Evolutionary conservation across 2,329 filamentous ascomycete genomes (phyloP), one percentile per base, ranked within the genome.

Genomic region (Aspergillus fructus): DNA sequence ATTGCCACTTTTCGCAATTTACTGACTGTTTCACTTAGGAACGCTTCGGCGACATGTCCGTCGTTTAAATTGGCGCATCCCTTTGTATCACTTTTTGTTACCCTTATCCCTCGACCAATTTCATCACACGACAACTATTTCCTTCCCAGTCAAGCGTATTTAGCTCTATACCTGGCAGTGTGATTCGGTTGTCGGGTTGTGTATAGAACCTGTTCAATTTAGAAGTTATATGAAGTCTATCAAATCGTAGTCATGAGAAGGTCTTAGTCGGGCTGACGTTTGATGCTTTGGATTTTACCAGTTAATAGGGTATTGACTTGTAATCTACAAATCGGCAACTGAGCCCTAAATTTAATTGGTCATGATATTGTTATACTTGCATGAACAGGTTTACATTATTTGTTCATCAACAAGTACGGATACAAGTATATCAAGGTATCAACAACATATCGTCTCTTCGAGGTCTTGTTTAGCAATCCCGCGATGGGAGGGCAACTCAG

Each of bases 21-120:
- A 37, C 23, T 49, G 19, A 56, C 55, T 13, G 75, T 56, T 63
- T 66, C 47, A 71, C 71, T 8, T 37, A 97, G 93, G 94, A 99
- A 87, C 96, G 93, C 86, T 99, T 97, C 80, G 94, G 94, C 83
- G 93, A 97, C 78, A 88, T 97, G 71, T 93, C 94, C 71, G 82
- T 96, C 70, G 84, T 97, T 78, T 99, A 96, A 86, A 85, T 76
- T 58, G 59, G 59, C 59, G 61, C 56, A 53, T 54, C 47, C 46
- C 49, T 63, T 63, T 63, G 61, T 61, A 61, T 71, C 58, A 52
- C 56, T 62, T 37, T 64, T 60, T 63, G 60, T 63, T 64, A 66
- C 59, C 53, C 56, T 71, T 70, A 65, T 70, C 67, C 67, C 59
- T 60, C 66, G 55, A 62, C 65, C 68, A 65, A 62, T 66, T 55